phyloP scores from a whole-genome alignment of 305 asterid genomes.

The Striga hermonthica region DNA sequence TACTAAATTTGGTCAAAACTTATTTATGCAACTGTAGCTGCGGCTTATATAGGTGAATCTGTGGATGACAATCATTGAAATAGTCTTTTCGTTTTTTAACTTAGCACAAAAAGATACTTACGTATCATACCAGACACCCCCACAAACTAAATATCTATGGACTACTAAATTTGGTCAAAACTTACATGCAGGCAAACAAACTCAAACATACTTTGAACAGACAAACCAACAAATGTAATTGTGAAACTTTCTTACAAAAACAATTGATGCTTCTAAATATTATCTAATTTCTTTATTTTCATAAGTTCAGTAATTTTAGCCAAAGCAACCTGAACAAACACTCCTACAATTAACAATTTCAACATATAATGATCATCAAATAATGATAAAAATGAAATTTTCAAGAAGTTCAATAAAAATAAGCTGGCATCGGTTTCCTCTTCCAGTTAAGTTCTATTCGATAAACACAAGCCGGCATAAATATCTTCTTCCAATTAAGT shows the following conservation, averaged over 20 bases:
- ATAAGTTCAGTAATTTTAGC: background rate
- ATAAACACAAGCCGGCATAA: background rate
- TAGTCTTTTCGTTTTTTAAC: no score
- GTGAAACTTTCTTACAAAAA: conserved; percentile 14
- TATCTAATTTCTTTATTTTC: background rate
- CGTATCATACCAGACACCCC: no score
- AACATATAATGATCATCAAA: background rate
- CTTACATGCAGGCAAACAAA: no score
- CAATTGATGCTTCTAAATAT: conserved; percentile 17
- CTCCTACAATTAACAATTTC: background rate
- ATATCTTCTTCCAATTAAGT: conserved; percentile 14
- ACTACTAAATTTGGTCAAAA: no score
- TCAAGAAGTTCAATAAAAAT: conserved; percentile 1
- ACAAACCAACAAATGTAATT: background rate
- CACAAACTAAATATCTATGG: no score
- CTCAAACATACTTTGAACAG: background rate
- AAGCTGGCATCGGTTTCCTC: conserved; percentile 10
- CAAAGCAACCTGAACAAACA: conserved; percentile 3
- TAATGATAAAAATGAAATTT: conserved; percentile 1
- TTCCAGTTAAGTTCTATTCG: conserved; percentile 6
- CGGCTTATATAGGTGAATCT: no score
- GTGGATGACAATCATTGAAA: no score
- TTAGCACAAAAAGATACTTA: no score
- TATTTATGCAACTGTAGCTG: background rate
- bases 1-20: conserved; percentile 20